phyloP scores from a whole-genome alignment of 2,329 filamentous ascomycete species.

The Phyllachora maydis region DNA sequence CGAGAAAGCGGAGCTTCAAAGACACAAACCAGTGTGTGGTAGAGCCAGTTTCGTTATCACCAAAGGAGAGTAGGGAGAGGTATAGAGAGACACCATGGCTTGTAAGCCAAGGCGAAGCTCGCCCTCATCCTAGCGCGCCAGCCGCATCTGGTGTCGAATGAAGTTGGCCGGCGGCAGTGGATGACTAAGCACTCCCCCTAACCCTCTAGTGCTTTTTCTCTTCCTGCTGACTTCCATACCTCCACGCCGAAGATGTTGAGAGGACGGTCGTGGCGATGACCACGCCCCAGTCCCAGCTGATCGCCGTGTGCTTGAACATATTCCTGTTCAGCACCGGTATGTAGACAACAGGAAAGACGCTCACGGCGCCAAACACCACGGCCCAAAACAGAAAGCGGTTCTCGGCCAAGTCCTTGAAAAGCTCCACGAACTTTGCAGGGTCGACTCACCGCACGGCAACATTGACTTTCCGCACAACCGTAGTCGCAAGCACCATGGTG shows the following conservation, averaged over 20 bases:
- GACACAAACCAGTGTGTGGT: not conserved
- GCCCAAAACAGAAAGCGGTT: conserved; percentile 55
- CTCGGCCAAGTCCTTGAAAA: conserved; percentile 42
- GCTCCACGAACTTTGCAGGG: not conserved
- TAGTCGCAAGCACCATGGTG: conserved; percentile 46
- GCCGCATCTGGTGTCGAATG: too few relatives aligned
- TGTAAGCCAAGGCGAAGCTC: too few relatives aligned
- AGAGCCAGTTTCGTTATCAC: not conserved
- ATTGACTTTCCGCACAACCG: conserved; percentile 41
- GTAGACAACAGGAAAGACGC: conserved; percentile 48
- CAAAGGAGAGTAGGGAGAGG: too few relatives aligned
- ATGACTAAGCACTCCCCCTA: too few relatives aligned
- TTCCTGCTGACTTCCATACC: conserved; percentile 52
- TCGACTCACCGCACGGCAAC: conserved; percentile 34
- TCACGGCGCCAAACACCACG: conserved; percentile 36
- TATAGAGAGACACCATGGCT: too few relatives aligned
- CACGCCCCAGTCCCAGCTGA: conserved; percentile 58
- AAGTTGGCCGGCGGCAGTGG: too few relatives aligned
- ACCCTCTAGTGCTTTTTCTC: too few relatives aligned
- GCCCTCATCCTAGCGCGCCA: too few relatives aligned
- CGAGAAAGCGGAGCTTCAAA: not conserved
- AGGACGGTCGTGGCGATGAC: conserved; percentile 40
- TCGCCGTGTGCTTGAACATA: conserved; percentile 53
- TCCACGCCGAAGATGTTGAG: conserved; percentile 50
- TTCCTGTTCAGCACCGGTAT: conserved; percentile 48